Evolutionary conservation across 495 filamentous ascomycete genomes (phyloP), one percentile per base, ranked within the genome.

Genomic region (Penicillium paradoxum): DNA sequence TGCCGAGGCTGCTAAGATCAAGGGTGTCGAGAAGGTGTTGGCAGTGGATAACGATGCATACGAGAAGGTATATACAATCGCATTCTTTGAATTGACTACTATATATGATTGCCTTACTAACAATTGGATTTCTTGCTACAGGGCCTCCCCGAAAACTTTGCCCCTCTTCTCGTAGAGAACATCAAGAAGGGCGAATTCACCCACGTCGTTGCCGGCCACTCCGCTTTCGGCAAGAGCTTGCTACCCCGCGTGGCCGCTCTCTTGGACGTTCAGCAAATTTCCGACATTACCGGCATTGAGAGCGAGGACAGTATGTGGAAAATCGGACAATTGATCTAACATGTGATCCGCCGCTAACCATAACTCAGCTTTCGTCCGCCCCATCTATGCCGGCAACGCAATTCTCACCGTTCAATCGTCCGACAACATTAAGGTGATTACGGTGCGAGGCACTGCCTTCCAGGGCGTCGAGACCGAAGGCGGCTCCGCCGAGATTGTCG

Each of bases 321-420:
- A 25, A 14, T 19, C 34, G 48, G 49, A 14, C n/a, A 29, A 36
- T 5, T 29, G 43, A 27, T 29, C 53, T 62, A 47, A 51, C 59
- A 62, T 62, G 59, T 64, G 58, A 62, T 40, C 21, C 49, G 29
- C 42, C 19, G 42, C 58, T 71, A 33, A 71, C 45, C 6, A 27
- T 37, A 10, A 51, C 25, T 18, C 53, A 84, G 81, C 90, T 18
- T 98, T 97, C 66, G 88, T 97, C 37, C 89, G 93, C 29, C 91
- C 95, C 38, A 96, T 98, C 64, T 98, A 98, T 64, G 93, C 93
- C 46, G 93, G 93, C 37, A 98, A 98, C 66, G 95, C 90, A 44
- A 93, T 98, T 60, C 83, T 95, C 13, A 98, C 95, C n/a, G 90
- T 97, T 27, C 88, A 97, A 68, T 95, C 90, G 6, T 80, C 80